Conservation (phyloP, 768 basidiomycete species). For the Kondoa malvinella region DNA sequence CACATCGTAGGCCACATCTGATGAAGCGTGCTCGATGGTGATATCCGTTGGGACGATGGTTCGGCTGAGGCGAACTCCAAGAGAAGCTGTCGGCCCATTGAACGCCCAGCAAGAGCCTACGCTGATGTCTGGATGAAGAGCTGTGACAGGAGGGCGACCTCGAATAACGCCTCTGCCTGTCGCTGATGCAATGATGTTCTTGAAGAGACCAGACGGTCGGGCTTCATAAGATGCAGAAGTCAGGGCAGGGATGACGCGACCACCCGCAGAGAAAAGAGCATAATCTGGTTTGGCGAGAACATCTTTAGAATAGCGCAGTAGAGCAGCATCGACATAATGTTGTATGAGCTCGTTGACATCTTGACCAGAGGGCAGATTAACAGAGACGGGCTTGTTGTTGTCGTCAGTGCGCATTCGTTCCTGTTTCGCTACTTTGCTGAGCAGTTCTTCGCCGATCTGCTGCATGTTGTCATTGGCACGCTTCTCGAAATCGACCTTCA, state of each 20-base stretch:
- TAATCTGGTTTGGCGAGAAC: conserved; percentile 65
- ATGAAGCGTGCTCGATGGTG: conserved; percentile 72
- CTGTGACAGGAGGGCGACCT: conserved; percentile 69
- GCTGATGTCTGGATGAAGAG: conserved; percentile 67
- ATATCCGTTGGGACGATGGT: conserved; percentile 47
- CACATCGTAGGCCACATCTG: conserved; percentile 62
- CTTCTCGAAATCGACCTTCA: conserved; percentile 26
- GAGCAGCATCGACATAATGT: conserved; percentile 57
- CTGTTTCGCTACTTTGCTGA: conserved; percentile 20
- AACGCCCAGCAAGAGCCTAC: conserved; percentile 92
- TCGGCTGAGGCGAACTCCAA: conserved; percentile 61
- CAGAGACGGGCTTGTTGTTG: not conserved
- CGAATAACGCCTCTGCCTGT: conserved; percentile 44
- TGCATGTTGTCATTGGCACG: conserved; percentile 24
- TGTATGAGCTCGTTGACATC: conserved; percentile 54
- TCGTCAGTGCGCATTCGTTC: conserved; percentile 8
- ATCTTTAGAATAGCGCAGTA: conserved; percentile 57
- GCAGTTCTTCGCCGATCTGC: conserved; percentile 24
- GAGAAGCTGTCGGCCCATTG: conserved; percentile 53
- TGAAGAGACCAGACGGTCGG: conserved; percentile 29
- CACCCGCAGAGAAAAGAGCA: conserved; percentile 69
- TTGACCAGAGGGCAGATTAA: conserved; percentile 48
- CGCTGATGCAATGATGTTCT: conserved; percentile 42
- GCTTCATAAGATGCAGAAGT: conserved; percentile 66
- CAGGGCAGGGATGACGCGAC: conserved; percentile 57